These are phyloP conservation scores for Combretum micranthum DNA, from an alignment of 345 rosid genomes.

Conservation along the genomic window DNA sequence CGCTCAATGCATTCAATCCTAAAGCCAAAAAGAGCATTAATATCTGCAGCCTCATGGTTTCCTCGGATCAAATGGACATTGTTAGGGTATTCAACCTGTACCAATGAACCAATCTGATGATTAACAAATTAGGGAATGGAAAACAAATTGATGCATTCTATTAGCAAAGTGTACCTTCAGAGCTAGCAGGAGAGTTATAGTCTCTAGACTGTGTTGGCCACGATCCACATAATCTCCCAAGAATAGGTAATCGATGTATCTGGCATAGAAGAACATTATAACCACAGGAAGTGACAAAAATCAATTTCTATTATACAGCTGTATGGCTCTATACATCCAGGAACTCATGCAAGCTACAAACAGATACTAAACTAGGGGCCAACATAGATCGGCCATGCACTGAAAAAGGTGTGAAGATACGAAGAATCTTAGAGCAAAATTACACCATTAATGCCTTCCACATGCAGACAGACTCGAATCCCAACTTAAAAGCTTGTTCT, in stretches of 20 bases:
- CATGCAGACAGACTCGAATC: too few relatives aligned
- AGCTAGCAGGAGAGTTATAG: slow-evolving; percentile 86
- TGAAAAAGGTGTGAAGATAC: too few relatives aligned
- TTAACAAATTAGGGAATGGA: too few relatives aligned
- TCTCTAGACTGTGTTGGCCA: slow-evolving; percentile 98
- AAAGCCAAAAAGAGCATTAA: slow-evolving; percentile 98
- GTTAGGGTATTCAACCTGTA: slow-evolving; percentile 82
- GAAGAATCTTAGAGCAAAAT: too few relatives aligned
- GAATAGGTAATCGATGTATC: slow-evolving; percentile 98
- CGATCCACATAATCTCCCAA: slow-evolving; percentile 99
- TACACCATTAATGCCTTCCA: too few relatives aligned
- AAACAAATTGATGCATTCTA: not conserved
- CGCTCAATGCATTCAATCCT: slow-evolving; percentile 97
- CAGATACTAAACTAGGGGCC: too few relatives aligned
- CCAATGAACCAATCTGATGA: slow-evolving; percentile 4
- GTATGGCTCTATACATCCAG: too few relatives aligned
- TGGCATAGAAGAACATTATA: slow-evolving; percentile 29
- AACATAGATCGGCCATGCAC: too few relatives aligned
- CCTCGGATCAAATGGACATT: slow-evolving; percentile 95
- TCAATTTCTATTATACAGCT: too few relatives aligned
- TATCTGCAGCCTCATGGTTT: slow-evolving; percentile 98
- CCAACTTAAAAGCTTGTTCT: too few relatives aligned
- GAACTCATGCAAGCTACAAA: too few relatives aligned
- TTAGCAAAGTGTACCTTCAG: slow-evolving; percentile 55
- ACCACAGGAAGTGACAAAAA: slow-evolving; percentile 1